A percentile compares a stretch with the other conserved stretches of the same genome.
phyloP scores from a whole-genome alignment of 768 basidiomycete species.

The Tulasnella calospora region DNA sequence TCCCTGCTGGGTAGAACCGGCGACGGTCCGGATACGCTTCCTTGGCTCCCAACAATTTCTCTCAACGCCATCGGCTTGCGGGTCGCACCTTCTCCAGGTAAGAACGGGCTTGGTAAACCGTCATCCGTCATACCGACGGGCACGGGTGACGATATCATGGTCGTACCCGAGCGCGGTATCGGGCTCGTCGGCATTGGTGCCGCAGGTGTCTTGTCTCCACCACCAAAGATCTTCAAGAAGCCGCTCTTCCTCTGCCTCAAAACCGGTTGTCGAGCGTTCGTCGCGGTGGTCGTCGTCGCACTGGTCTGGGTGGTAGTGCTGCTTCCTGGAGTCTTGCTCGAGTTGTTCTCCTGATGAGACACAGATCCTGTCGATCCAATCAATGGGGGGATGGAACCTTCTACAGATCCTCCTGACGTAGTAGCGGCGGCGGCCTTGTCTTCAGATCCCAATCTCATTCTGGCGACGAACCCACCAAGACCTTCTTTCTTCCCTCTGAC shows the following conservation, averaged over 20 bases:
- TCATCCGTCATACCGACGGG: neutral
- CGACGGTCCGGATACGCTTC: neutral
- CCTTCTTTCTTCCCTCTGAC: neutral
- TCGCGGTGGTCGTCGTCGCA: neutral
- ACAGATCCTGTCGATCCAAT: neutral
- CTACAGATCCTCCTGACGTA: neutral
- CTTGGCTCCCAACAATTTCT: neutral
- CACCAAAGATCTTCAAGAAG: slow-evolving; percentile 6
- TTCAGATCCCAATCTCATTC: neutral
- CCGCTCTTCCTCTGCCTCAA: slow-evolving; percentile 14
- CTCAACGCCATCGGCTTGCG: slow-evolving; percentile 2
- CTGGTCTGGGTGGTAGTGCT: neutral
- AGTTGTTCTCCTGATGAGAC: neutral
- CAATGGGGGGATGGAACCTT: neutral
- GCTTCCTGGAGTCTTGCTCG: neutral
- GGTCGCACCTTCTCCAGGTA: neutral
- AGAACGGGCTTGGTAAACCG: slow-evolving; percentile 3
- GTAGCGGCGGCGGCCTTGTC: neutral
- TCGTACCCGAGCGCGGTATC: neutral
- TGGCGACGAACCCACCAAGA: neutral
- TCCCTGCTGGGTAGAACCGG: neutral
- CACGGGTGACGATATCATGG: neutral
- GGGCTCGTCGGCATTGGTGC: neutral
- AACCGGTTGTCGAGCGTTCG: neutral
- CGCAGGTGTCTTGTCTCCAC: neutral